Conservation (phyloP, 1,284 basidiomycete species). For the Ganoderma lucidum region DNA sequence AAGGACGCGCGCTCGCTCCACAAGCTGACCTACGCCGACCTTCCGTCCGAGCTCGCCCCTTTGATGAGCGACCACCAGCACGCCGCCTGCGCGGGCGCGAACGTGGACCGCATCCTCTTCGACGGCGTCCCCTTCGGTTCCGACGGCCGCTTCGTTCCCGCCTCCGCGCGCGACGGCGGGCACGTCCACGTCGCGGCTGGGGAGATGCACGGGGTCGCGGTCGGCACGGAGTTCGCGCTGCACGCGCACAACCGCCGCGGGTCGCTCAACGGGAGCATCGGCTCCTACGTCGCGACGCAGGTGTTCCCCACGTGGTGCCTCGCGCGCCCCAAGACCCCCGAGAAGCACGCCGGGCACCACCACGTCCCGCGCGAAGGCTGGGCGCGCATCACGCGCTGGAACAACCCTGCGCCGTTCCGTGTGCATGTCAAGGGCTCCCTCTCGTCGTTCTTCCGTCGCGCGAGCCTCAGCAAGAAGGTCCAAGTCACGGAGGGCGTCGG, state of each 20-base stretch:
- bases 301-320: conserved; percentile 66
- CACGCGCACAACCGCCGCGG: conserved; percentile 65
- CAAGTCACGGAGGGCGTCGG: conserved; percentile 42
- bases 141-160: conserved; percentile 56
- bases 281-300: conserved; percentile 55
- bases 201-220: conserved; percentile 63
- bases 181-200: conserved; percentile 60
- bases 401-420: conserved; percentile 57
- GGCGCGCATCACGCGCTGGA: conserved; percentile 65
- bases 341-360: conserved; percentile 38
- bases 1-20: conserved; percentile 57
- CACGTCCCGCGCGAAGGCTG: conserved; percentile 52
- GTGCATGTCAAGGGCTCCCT: conserved; percentile 50
- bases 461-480: conserved; percentile 43
- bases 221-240: conserved; percentile 65
- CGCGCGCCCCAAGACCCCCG: conserved; percentile 50
- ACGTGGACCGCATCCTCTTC: conserved; percentile 61
- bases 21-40: conserved; percentile 55
- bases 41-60: conserved; percentile 51
- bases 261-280: conserved; percentile 63
- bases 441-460: conserved; percentile 47
- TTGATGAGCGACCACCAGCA: conserved; percentile 49
- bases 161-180: conserved; percentile 48
- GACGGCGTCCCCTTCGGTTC: conserved; percentile 60
- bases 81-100: conserved; percentile 57